Base-by-base conservation (phyloP, 306 rosid genomes). In the Coriaria nepalensis region DNA sequence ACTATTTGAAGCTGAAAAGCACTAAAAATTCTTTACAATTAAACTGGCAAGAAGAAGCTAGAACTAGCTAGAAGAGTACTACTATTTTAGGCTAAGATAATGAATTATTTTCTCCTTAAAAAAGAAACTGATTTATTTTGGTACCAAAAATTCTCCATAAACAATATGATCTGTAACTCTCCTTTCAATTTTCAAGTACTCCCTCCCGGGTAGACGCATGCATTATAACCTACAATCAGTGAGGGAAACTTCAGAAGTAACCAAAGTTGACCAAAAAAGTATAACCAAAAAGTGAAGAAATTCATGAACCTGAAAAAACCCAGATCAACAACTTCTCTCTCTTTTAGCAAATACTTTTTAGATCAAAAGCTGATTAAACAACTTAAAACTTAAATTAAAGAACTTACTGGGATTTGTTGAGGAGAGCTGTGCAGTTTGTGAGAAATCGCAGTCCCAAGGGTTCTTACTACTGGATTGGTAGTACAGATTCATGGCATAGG, bases 401-500 rank as follows among this genome's bases (percentile, higher is more conserved):
- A 70, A 53, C 73, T 79, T 82, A 90, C 94, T 85, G 43, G 98
- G 98, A 62, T 85, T 85, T 50, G 78, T 55, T 38, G 95, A 82
- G 6, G 94, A 73, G 49, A 90, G 63, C 4, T 47, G 65, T 38
- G 94, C 98, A 10, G 94, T 62, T 60, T 90, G 92, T 45, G 95
- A 71, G 80, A 90, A 90, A 68, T 90, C 92, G 61, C 98, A 90
- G 64, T 85, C 79, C 78, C 78, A 67, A n/a, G 73, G 79, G 47
- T 68, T 58, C 53, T 56, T 79, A 9, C 67, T 78, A 53, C 53
- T 38, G 4, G 63, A 64, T 32, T 90, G 98, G 63, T 71, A 90
- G 57, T 90, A 90, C 39, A 79, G 78, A 70, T 90, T 90, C 95
- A 90, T 90, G 63, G 93, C 94, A 68, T 60, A 90, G 50, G 98